Percentiles rank a stretch among this genome's conserved stretches.
Evolutionary conservation across 768 basidiomycete genomes (phyloP).

Genomic region (Phallus indusiatus): DNA sequence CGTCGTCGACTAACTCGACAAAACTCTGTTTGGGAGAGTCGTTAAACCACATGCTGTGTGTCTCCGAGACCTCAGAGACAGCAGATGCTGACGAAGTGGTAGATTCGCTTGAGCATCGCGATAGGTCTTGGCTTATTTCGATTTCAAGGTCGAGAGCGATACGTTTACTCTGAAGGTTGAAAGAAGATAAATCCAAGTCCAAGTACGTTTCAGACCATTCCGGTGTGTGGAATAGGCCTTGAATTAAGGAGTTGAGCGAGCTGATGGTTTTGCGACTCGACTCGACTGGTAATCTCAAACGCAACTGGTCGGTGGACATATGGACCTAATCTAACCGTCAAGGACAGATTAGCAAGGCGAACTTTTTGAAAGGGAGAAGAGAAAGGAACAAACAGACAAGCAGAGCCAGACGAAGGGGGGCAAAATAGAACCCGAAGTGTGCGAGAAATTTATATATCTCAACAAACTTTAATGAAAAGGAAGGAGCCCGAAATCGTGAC

Average conservation of each 20-base stretch:
- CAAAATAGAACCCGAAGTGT: neutral
- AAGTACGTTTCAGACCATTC: neutral
- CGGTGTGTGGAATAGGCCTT: neutral
- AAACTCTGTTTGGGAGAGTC: neutral
- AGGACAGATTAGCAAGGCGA: neutral
- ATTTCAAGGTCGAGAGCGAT: neutral
- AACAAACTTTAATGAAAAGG: neutral
- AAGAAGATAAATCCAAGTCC: neutral
- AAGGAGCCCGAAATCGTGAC: neutral
- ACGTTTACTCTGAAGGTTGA: neutral
- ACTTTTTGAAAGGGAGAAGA: neutral
- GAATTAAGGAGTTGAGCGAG: neutral
- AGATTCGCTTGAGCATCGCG: neutral
- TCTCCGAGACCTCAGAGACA: neutral
- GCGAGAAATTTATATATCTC: neutral
- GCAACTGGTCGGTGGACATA: neutral
- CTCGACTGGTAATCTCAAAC: neutral
- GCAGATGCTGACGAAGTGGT: neutral
- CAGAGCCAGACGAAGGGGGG: neutral
- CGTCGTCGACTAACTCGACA: neutral
- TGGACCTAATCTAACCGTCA: neutral
- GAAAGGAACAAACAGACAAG: neutral
- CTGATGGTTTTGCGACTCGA: neutral
- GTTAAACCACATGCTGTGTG: conserved; percentile 1
- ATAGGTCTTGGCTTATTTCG: neutral